Evolutionary conservation across 306 rosid genomes (phyloP), one percentile per base, ranked within the genome.

Genomic region (Ormosia semicastrata): DNA sequence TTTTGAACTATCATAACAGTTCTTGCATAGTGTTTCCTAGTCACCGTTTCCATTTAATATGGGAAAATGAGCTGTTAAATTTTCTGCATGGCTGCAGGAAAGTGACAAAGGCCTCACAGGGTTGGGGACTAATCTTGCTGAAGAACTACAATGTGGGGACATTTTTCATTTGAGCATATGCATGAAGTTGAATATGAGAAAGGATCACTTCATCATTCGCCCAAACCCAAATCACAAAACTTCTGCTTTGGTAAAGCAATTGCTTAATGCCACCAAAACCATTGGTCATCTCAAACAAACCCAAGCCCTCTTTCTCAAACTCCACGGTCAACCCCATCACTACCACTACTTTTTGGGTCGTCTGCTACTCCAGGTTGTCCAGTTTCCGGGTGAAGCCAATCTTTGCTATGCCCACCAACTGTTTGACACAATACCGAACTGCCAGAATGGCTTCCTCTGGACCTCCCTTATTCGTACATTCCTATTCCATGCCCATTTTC

Each of bases 101-200:
- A 89, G 81, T 82, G 89, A 84, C 14, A 89, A 70, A 78, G 95
- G 89, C 78, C 94, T 93, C n/a, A 82, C 72, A 76, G 91, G 77
- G 66, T 75, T 85, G 56, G 97, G 92, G 32, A 63, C 86, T 49
- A 64, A 85, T 87, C 94, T 95, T 82, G 15, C 86, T 44, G 86
- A 86, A 72, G 93, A 95, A 82, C 86, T 95, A 75, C 97, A 93
- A 62, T 95, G 98, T 49, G 97, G 98, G 63, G 98, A 93, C 36
- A 56, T 91, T 80, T 87, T 91, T 78, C 94, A 86, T 87, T 88
- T 95, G 91, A 47, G 14, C n/a, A 47, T 47, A 36, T 64, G 69
- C 69, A 64, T 30, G 75, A 29, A 63, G 46, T 63, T 63, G 7
- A 13, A 33, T 47, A 81, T 85, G 81, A 14, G 30, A 18, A 13